Evolutionary conservation across 192 early-diverging fungal genomes (phyloP).

Genomic region (Linnemannia elongata): DNA sequence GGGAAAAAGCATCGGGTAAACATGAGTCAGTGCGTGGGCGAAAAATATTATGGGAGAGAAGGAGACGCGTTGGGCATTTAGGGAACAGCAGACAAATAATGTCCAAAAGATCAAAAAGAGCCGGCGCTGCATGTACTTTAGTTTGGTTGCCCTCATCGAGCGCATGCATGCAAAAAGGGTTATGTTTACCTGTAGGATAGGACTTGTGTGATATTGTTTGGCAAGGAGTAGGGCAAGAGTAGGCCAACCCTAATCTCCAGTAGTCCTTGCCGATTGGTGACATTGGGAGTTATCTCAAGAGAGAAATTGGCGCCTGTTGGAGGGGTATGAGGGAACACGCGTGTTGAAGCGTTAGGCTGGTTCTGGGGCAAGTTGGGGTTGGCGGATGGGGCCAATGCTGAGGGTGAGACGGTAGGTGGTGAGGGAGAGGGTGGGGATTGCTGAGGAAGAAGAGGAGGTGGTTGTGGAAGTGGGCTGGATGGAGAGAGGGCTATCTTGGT

Average conservation of each 20-base stretch:
- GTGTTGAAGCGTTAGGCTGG: slow-evolving; percentile 29
- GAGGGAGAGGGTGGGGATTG: background rate
- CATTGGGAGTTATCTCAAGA: slow-evolving; percentile 28
- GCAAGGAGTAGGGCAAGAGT: slow-evolving; percentile 36
- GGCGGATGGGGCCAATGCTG: background rate
- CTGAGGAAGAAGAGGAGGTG: background rate
- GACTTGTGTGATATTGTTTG: slow-evolving; percentile 47
- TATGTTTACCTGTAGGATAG: slow-evolving; percentile 40
- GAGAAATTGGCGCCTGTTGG: slow-evolving; percentile 46
- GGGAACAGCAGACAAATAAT: background rate
- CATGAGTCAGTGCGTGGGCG: background rate
- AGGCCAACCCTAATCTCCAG: slow-evolving; percentile 44
- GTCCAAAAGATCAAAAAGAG: background rate
- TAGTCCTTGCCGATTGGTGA: slow-evolving; percentile 14
- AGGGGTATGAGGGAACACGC: slow-evolving; percentile 39
- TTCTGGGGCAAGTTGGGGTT: slow-evolving; percentile 29
- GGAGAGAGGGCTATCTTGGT: background rate
- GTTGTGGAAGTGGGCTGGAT: background rate
- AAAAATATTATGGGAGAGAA: background rate
- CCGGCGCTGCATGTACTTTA: background rate
- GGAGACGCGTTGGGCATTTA: background rate
- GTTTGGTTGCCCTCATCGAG: background rate
- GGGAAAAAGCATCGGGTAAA: background rate
- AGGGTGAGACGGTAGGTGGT: background rate
- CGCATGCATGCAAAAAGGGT: too few species aligned